Percentiles rank a stretch among this genome's conserved stretches.
phyloP scores from a whole-genome alignment of 352 stramenopile genomes.

The Thalassiosira sp. region DNA sequence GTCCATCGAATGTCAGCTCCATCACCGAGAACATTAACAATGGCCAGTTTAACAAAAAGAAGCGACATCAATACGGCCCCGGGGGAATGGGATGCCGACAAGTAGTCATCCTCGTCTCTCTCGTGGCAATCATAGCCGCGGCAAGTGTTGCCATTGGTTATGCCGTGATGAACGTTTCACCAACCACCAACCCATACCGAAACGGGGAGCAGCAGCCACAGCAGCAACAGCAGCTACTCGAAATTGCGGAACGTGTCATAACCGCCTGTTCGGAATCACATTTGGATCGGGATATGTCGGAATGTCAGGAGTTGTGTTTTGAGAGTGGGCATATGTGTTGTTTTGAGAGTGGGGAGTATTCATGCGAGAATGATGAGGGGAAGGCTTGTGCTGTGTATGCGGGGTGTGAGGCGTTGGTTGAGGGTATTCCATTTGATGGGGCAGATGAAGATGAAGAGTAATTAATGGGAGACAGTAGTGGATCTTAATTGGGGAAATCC shows the following conservation, averaged over 20 bases:
- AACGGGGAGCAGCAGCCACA: no score
- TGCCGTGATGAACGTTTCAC: slow-evolving; percentile 7
- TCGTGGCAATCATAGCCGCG: slow-evolving; percentile 21
- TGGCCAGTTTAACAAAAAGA: no score
- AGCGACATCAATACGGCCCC: no score
- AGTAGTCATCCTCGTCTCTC: not conserved
- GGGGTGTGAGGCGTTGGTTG: slow-evolving; percentile 34
- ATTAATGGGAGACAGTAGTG: not conserved
- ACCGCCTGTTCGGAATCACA: slow-evolving; percentile 4
- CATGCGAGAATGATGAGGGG: slow-evolving; percentile 24
- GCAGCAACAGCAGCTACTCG: slow-evolving; percentile 12
- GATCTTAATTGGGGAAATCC: no score
- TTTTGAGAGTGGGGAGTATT: slow-evolving; percentile 38
- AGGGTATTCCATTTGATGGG: not conserved
- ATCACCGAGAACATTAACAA: no score
- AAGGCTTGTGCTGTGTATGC: slow-evolving; percentile 43
- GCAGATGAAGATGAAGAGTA: slow-evolving; percentile 5
- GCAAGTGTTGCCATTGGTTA: slow-evolving; percentile 36
- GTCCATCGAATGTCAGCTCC: no score
- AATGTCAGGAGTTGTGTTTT: slow-evolving; percentile 13
- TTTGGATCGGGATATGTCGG: slow-evolving; percentile 11
- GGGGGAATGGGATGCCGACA: slow-evolving; percentile 7
- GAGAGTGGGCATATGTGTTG: slow-evolving; percentile 30
- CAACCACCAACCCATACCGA: no score
- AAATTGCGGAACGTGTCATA: slow-evolving; percentile 24